Base-by-base conservation (phyloP, 2,329 filamentous ascomycete genomes). In the Aspergillus carbonarius region DNA sequence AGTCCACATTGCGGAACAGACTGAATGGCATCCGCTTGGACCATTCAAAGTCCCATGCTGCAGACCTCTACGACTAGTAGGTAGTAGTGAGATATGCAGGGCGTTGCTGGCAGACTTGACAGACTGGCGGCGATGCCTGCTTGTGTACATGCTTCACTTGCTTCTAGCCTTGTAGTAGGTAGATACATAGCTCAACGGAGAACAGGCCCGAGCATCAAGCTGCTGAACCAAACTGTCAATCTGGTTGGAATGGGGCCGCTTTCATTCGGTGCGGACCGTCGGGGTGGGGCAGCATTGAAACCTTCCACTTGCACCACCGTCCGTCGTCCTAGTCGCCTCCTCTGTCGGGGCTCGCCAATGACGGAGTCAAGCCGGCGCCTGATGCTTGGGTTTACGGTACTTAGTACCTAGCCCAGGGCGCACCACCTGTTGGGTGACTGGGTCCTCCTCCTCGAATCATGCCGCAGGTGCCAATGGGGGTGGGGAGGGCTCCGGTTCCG, bases 261-360 rank as follows among this genome's bases (percentile, higher is more conserved):
- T 52, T 49, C 30, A 60, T 61, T 58, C 63, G 63, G 63, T 62
- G 63, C 63, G 63, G 63, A 55, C 63, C 63, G 63, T 51, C 49
- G 25, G 44, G 35, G 61, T 61, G 61, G 60, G 50, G 56, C 46
- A 6, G 12, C 23, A 12, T 25, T 25, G 35, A 57, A 57, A 57
- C 20, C 52, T 54, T 54, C 53, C 53, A 51, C 39, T 40, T 18
- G 23, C 23, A 23, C 37, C n/a, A 17, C 15, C 15, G 8, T 15
- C 35, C 15, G n/a, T n/a, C n/a, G n/a, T n/a, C n/a, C n/a, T n/a
- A n/a, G n/a, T n/a, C n/a, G n/a, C n/a, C n/a, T n/a, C n/a, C n/a
- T n/a, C n/a, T n/a, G n/a, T 39, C 15, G 35, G 35, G 5, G 35
- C 35, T 39, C 15, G 35, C 35, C 35, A 39, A 30, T 27, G 42